phyloP scores from a whole-genome alignment of 495 filamentous ascomycete species.

The Penicillium chermesinum region DNA sequence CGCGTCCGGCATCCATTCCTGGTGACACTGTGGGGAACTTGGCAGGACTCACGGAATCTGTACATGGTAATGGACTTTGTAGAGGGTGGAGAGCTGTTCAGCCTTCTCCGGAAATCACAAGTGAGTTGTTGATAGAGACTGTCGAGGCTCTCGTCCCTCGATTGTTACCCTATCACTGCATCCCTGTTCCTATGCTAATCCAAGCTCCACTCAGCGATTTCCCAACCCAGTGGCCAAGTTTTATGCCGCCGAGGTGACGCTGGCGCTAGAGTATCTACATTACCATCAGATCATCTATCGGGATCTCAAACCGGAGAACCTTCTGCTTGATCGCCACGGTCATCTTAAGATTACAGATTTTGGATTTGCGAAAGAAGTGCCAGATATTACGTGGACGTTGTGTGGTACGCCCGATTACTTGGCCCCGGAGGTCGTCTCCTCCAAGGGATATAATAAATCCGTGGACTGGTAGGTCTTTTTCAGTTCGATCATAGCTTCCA shows the following conservation, averaged over 20 bases:
- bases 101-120: constrained; percentile 90
- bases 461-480: constrained; percentile 82
- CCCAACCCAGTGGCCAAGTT: constrained; percentile 98
- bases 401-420: constrained; percentile 99
- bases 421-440: constrained; percentile 92
- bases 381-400: constrained; percentile 98
- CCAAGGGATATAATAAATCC: constrained; percentile 98
- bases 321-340: constrained; percentile 91
- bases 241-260: constrained; percentile 94
- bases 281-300: constrained; percentile 92
- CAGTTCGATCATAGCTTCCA: background rate
- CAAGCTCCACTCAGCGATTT: constrained; percentile 62
- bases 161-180: too few relatives aligned
- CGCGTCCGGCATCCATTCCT: constrained; percentile 96
- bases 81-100: constrained; percentile 97
- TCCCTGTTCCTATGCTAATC: background rate
- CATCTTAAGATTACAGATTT: constrained; percentile 99
- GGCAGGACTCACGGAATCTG: constrained; percentile 88
- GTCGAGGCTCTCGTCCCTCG: too few relatives aligned
- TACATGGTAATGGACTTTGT: constrained; percentile 99
- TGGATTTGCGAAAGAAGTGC: constrained; percentile 96
- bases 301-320: constrained; percentile 94
- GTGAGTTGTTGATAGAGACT: constrained; percentile 61
- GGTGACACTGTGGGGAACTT: constrained; percentile 97
- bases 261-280: constrained; percentile 96